Evolutionary conservation across 2,329 filamentous ascomycete species (phyloP).

Genomic region (Penicillium sp.): DNA sequence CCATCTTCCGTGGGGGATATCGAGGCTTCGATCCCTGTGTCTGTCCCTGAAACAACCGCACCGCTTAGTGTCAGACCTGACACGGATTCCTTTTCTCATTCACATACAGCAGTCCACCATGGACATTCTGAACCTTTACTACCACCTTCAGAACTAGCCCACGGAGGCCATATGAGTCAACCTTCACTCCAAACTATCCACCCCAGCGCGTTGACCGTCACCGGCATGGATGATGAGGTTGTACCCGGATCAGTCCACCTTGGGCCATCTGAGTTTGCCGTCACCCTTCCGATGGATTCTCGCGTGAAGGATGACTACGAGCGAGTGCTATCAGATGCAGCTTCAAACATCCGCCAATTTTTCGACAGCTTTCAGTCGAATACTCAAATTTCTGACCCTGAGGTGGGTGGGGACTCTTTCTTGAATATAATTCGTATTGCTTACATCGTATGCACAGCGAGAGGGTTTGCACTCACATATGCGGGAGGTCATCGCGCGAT

Average conservation of each 20-base stretch:
- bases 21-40: constrained; percentile 29
- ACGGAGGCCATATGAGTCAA: constrained; percentile 13
- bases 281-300: constrained; percentile 45
- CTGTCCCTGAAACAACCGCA: constrained; percentile 29
- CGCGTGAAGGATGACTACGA: constrained; percentile 45
- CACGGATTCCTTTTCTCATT: constrained; percentile 25
- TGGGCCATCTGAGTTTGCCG: constrained; percentile 40
- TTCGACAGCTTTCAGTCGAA: constrained; percentile 20
- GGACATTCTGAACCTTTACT: constrained; percentile 26
- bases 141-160: constrained; percentile 27
- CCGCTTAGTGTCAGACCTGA: constrained; percentile 40
- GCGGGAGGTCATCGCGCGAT: constrained; percentile 32
- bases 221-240: constrained; percentile 25
- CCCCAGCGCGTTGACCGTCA: constrained; percentile 36
- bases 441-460: constrained; percentile 22
- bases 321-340: constrained; percentile 28
- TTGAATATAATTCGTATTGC: background rate
- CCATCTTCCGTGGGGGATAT: constrained; percentile 45
- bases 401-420: constrained; percentile 24
- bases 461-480: constrained; percentile 31
- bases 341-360: constrained; percentile 31
- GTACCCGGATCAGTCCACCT: constrained; percentile 35
- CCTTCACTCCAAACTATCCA: constrained; percentile 36
- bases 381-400: constrained; percentile 11
- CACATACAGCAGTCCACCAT: constrained; percentile 22